Evolutionary conservation across 2,329 filamentous ascomycete species (phyloP), one percentile per base, ranked within the genome.

Genomic region (Fusarium sp.): DNA sequence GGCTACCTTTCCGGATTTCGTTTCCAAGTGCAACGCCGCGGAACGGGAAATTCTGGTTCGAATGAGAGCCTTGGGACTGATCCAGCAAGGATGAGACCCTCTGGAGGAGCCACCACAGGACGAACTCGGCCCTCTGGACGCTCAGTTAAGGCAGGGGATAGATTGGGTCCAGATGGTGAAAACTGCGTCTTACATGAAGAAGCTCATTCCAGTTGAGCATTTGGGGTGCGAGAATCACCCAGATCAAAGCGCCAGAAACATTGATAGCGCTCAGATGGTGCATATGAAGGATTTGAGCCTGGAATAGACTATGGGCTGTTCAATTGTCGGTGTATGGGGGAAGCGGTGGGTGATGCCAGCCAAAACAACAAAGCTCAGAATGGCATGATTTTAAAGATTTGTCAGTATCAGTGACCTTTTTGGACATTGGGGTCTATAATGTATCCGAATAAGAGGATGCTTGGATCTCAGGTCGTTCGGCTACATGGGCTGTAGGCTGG

Each of bases 321-420:
- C 47, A 46, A 63, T 18, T 43, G 66, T 57, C 32, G 69, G 56
- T 54, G 62, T 65, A 41, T 60, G 60, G 24, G 62, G 61, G 55
- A 38, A 40, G 62, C 46, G 63, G 54, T 58, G 60, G 34, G 24
- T 51, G 58, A 43, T 48, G 27, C 34, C 45, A 51, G 58, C 51
- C 29, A 30, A 24, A 32, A 54, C 45, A 52, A 54, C 59, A 43
- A 62, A 62, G 38, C n/a, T 40, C 22, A 16, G 32, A 41, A 41
- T 48, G 46, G 13, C 48, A 55, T 34, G 34, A 56, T 47, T 18
- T 32, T 34, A 29, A 24, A 8, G 24, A 10, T 13, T 38, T 52
- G 22, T 29, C 32, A 22, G 5, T n/a, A n/a, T 13, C 12, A 27
- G 32, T 27, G 34, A 18, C n/a, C 22, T 41, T 20, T 41, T 15